A percentile compares a stretch with the other conserved stretches of the same genome.
phyloP scores from a whole-genome alignment of 345 rosid species.

The Eucalyptus pauciflora region DNA sequence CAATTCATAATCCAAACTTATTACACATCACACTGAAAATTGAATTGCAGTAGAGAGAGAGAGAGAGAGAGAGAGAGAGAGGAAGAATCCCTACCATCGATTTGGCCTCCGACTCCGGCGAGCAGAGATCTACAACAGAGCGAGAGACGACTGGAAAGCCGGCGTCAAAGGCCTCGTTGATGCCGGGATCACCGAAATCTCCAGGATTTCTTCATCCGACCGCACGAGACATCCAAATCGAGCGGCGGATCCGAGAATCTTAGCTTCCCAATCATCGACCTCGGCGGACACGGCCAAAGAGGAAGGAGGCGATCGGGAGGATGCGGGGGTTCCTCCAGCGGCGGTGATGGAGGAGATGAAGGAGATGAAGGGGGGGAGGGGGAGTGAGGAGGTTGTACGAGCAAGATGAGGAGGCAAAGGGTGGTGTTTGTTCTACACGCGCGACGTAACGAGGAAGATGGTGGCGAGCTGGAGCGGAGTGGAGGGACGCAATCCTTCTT shows the following conservation, averaged over 20 bases:
- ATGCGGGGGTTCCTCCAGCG: slow-evolving; percentile 11
- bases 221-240: no score
- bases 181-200: no score
- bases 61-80: not conserved
- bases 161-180: no score
- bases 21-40: not conserved
- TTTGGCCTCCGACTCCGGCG: no score
- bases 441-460: not conserved
- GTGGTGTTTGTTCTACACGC: not conserved
- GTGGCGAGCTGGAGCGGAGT: slow-evolving; percentile 17
- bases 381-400: not conserved
- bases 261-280: no score
- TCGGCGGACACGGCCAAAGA: no score
- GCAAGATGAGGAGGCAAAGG: slow-evolving; percentile 3
- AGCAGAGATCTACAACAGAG: no score
- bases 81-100: no score
- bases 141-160: no score
- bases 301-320: not conserved
- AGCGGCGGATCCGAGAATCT: no score
- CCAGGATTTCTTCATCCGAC: no score
- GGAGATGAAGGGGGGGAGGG: not conserved
- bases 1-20: not conserved
- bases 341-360: not conserved
- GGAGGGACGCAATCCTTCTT: no score
- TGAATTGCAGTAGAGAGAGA: not conserved